phyloP scores from a whole-genome alignment of 768 basidiomycete species.

The Boletus rubroflammeus region DNA sequence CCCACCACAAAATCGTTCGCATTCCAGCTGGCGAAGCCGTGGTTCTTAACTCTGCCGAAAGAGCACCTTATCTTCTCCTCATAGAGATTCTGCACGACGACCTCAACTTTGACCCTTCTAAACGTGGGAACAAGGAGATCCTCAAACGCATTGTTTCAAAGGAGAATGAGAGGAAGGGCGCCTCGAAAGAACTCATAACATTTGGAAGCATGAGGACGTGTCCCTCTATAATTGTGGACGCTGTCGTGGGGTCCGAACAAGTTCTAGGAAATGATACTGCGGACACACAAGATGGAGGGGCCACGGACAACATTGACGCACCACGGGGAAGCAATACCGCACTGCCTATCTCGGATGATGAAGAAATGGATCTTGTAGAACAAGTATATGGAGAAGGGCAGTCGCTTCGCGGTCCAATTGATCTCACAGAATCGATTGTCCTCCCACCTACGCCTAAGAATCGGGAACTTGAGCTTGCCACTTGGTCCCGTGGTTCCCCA shows the following conservation, averaged over 20 bases:
- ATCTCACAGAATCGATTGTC: constrained; percentile 81
- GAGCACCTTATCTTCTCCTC: constrained; percentile 88
- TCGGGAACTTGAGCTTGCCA: constrained; percentile 78
- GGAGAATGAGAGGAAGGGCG: constrained; percentile 56
- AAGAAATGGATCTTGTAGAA: constrained; percentile 96
- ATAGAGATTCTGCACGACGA: constrained; percentile 89
- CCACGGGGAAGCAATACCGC: constrained; percentile 20
- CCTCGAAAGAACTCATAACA: constrained; percentile 52
- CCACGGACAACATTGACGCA: constrained; percentile 10
- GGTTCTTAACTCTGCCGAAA: constrained; percentile 95
- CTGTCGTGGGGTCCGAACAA: constrained; percentile 30
- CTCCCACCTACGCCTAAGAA: constrained; percentile 83
- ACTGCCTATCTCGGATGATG: constrained; percentile 46
- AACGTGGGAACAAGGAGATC: constrained; percentile 81
- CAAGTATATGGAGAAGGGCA: constrained; percentile 85
- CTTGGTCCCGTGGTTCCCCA: constrained; percentile 65
- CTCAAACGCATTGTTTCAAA: constrained; percentile 72
- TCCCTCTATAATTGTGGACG: constrained; percentile 18
- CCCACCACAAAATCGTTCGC: constrained; percentile 93
- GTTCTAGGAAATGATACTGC: constrained; percentile 29
- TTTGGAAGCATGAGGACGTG: constrained; percentile 33
- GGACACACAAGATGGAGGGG: constrained; percentile 21
- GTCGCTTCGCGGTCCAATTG: constrained; percentile 67
- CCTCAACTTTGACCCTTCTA: constrained; percentile 86
- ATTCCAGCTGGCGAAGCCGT: constrained; percentile 98